These are phyloP conservation scores for Debaryomyces udenii DNA, from an alignment of 1,139 yeast species.

Conservation along the genomic window DNA sequence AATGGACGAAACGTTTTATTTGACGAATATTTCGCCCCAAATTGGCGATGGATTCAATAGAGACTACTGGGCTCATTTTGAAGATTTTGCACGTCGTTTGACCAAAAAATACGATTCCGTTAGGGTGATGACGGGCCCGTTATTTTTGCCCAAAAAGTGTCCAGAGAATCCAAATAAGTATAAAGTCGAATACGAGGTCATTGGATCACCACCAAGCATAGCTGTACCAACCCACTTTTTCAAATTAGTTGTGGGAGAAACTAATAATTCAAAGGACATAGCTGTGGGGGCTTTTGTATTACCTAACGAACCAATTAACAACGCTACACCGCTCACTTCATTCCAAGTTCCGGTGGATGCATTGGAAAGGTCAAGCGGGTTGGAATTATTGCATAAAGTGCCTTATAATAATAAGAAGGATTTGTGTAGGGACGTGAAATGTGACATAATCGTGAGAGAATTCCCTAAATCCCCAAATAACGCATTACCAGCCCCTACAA, in stretches of 20 bases:
- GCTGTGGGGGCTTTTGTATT: slow-evolving; percentile 91
- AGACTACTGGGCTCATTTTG: slow-evolving; percentile 97
- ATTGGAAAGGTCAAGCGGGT: slow-evolving; percentile 82
- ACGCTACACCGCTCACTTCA: slow-evolving; percentile 65
- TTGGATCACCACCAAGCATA: slow-evolving; percentile 94
- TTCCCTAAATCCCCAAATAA: slow-evolving; percentile 55
- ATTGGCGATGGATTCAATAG: slow-evolving; percentile 97
- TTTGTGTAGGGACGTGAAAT: slow-evolving; percentile 77
- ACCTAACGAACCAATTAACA: slow-evolving; percentile 79
- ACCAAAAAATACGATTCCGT: slow-evolving; percentile 71
- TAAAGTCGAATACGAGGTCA: slow-evolving; percentile 84
- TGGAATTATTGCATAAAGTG: slow-evolving; percentile 73
- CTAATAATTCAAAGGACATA: slow-evolving; percentile 46
- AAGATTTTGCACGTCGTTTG: slow-evolving; percentile 80
- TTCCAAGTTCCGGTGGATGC: slow-evolving; percentile 92
- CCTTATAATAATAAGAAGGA: slow-evolving; percentile 62
- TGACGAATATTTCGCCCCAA: slow-evolving; percentile 94
- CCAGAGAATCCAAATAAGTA: slow-evolving; percentile 66
- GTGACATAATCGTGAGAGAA: slow-evolving; percentile 83
- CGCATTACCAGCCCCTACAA: slow-evolving; percentile 26
- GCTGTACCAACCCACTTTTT: slow-evolving; percentile 98
- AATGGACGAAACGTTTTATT: slow-evolving; percentile 89
- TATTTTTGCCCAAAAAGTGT: slow-evolving; percentile 78
- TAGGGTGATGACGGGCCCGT: slow-evolving; percentile 90
- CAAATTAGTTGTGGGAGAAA: slow-evolving; percentile 86